These are phyloP conservation scores for Paraleonurus japonicus DNA, from an alignment of 257 asterid genomes.

Conservation along the genomic window DNA sequence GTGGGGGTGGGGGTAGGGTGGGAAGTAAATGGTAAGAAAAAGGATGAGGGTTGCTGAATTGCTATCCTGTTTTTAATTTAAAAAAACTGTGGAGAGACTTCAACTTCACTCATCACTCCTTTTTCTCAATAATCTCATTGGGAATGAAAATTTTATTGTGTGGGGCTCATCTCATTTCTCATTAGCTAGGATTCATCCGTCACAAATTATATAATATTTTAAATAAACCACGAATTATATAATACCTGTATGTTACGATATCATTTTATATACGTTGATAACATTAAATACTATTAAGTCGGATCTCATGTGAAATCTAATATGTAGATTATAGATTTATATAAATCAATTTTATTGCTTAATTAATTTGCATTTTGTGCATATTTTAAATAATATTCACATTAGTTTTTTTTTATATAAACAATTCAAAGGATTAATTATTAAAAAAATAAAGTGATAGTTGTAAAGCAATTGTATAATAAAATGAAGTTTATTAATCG, in stretches of 20 bases:
- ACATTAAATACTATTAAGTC: no score
- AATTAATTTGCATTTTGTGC: no score
- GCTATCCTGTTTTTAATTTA: constrained; percentile 15
- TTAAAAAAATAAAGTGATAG: no score
- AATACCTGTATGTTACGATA: background rate
- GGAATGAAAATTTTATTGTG: background rate
- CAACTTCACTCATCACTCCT: constrained; percentile 23
- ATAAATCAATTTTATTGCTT: no score
- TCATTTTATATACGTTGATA: no score
- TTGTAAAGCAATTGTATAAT: no score
- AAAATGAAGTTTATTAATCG: no score
- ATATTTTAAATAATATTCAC: no score
- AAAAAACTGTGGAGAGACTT: constrained; percentile 19
- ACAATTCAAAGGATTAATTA: no score
- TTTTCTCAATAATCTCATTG: constrained; percentile 12
- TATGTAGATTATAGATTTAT: no score
- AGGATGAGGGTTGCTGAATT: constrained; percentile 8
- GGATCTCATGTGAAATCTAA: no score
- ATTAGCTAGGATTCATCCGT: background rate
- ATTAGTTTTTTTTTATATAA: no score
- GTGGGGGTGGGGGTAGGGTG: background rate
- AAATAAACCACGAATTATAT: background rate
- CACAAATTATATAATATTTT: background rate
- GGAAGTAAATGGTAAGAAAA: constrained; percentile 18
- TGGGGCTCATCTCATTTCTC: background rate